A percentile compares a stretch with the other conserved stretches of the same genome.
Evolutionary conservation across 768 basidiomycete genomes (phyloP).

Genomic region (Amanita pseudoporphyria): DNA sequence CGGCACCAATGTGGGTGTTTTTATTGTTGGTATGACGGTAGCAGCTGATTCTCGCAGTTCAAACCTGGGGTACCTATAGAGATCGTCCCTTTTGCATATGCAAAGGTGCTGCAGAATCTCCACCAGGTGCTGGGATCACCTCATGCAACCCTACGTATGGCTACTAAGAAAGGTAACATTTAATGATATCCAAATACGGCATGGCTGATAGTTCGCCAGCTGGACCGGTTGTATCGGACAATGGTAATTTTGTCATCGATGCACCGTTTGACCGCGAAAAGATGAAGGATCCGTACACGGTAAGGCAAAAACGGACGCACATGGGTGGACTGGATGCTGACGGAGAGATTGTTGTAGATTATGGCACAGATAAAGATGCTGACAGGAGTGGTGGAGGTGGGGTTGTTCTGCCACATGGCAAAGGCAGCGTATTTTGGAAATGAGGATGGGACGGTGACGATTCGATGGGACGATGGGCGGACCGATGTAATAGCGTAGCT

Average conservation of each 20-base stretch:
- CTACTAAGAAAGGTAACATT: constrained; percentile 55
- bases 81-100: constrained; percentile 95
- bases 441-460: constrained; percentile 63
- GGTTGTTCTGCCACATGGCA: constrained; percentile 90
- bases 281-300: constrained; percentile 58
- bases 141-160: constrained; percentile 83
- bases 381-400: constrained; percentile 98
- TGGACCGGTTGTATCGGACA: constrained; percentile 94
- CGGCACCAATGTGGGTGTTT: constrained; percentile 64
- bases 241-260: constrained; percentile 96
- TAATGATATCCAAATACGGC: background rate
- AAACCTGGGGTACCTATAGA: constrained; percentile 89
- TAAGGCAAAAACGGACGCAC: constrained; percentile 19
- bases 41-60: constrained; percentile 40
- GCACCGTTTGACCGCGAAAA: constrained; percentile 73
- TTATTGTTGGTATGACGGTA: background rate
- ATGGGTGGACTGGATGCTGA: too few relatives aligned
- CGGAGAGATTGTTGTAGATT: constrained; percentile 40
- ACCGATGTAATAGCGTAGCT: background rate
- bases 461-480: constrained; percentile 46
- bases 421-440: constrained; percentile 97
- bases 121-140: constrained; percentile 52
- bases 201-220: constrained; percentile 30
- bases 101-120: constrained; percentile 70
- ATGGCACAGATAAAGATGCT: constrained; percentile 81